These are phyloP conservation scores for Gracilaria caudata DNA, from an alignment of 23 red algal species.

Conservation along the genomic window DNA sequence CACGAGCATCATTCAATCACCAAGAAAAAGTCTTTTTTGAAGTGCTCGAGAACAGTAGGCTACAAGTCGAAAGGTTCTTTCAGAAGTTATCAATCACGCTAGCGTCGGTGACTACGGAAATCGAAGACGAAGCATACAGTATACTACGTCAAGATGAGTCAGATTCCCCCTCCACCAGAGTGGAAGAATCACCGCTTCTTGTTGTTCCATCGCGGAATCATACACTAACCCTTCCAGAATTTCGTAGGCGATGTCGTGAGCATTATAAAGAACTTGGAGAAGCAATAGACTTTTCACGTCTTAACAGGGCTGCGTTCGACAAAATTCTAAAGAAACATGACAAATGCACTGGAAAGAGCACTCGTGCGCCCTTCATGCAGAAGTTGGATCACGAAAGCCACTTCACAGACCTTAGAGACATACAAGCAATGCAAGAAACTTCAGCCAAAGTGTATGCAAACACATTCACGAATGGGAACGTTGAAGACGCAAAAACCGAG, in stretches of 20 bases:
- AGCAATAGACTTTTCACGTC: constrained; percentile 84
- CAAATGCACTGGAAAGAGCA: constrained; percentile 61
- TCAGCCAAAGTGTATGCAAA: constrained; percentile 76
- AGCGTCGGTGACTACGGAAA: constrained; percentile 8
- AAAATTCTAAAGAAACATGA: constrained; percentile 99
- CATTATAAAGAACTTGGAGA: constrained; percentile 93
- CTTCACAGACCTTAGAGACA: constrained; percentile 32
- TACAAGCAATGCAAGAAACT: constrained; percentile 52
- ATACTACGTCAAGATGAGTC: neutral
- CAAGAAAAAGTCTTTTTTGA: constrained; percentile 44
- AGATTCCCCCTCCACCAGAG: neutral
- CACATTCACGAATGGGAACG: constrained; percentile 75
- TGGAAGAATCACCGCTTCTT: constrained; percentile 7
- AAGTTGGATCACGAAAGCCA: constrained; percentile 1
- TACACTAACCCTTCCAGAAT: neutral
- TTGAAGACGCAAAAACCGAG: constrained; percentile 68
- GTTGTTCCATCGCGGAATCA: neutral
- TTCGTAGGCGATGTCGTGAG: constrained; percentile 68
- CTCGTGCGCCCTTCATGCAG: constrained; percentile 31
- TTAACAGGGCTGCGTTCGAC: constrained; percentile 89
- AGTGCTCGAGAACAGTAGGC: constrained; percentile 14
- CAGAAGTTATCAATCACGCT: constrained; percentile 8
- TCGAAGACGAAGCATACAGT: constrained; percentile 17
- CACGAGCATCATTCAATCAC: constrained; percentile 20
- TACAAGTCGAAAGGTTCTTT: constrained; percentile 49